Percentiles rank a stretch among this genome's conserved stretches.
phyloP scores from a whole-genome alignment of 2,329 filamentous ascomycete genomes.

The Plectosphaerella plurivora region DNA sequence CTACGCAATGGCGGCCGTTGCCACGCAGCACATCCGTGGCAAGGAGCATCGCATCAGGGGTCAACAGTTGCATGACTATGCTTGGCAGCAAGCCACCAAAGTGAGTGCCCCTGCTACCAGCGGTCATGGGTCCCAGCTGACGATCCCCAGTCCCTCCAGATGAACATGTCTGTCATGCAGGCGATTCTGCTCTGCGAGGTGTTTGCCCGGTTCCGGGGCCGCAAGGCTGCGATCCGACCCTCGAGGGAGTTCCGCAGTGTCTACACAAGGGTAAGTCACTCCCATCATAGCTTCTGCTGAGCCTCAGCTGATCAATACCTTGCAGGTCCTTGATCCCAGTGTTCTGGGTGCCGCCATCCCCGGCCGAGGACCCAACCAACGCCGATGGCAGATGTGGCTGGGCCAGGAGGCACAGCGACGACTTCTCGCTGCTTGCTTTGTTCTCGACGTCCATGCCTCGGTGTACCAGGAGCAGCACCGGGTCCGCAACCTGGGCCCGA shows the following conservation, averaged over 20 bases:
- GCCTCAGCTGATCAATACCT: conserved; percentile 21
- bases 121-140: conserved; percentile 4
- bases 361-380: conserved; percentile 18
- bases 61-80: conserved; percentile 45
- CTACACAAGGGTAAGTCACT: conserved; percentile 44
- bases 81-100: conserved; percentile 42
- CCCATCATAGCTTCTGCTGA: neutral
- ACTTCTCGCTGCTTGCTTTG: conserved; percentile 51
- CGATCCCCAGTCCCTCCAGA: conserved; percentile 36
- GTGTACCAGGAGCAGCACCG: conserved; percentile 47
- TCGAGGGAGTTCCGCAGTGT: conserved; percentile 46
- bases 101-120: conserved; percentile 30
- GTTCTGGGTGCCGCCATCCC: conserved; percentile 18
- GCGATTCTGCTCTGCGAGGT: conserved; percentile 50
- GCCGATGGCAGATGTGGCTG: conserved; percentile 49
- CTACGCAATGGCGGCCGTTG: conserved; percentile 54
- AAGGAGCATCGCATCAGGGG: conserved; percentile 46
- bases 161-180: conserved; percentile 48
- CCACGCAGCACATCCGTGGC: conserved; percentile 43
- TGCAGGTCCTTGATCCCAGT: conserved; percentile 33
- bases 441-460: conserved; percentile 51
- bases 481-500: conserved; percentile 15
- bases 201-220: conserved; percentile 50
- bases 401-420: conserved; percentile 47
- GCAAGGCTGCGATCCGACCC: conserved; percentile 39